These are phyloP conservation scores for Triticum timopheevii DNA, from an alignment of 176 grass and related monocot species.

Conservation along the genomic window DNA sequence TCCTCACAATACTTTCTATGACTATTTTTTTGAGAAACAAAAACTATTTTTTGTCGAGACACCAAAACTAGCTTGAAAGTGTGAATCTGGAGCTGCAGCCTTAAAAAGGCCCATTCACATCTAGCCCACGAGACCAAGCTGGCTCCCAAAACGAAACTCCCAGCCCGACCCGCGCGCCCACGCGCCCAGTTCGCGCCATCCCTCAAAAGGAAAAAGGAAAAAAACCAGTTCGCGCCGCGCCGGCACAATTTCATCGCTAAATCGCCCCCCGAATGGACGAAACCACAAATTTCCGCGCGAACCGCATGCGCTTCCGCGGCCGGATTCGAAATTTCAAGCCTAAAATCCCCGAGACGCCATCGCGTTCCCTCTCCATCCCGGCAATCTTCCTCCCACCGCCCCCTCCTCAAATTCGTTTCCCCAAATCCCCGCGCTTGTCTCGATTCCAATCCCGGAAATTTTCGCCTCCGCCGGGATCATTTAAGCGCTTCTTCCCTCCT, in stretches of 20 bases:
- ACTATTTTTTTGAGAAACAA: too few relatives aligned
- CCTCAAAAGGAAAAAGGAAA: background rate
- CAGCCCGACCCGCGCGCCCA: background rate
- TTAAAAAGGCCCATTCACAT: background rate
- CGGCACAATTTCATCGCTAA: background rate
- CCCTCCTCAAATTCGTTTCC: background rate
- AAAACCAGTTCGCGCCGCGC: background rate
- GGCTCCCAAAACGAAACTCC: background rate
- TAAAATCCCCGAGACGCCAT: background rate
- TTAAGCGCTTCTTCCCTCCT: slow-evolving; percentile 9
- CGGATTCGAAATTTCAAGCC: slow-evolving; percentile 32
- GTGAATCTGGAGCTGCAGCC: too few relatives aligned
- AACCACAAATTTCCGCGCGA: slow-evolving; percentile 22
- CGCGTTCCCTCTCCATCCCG: background rate
- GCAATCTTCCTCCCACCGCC: background rate
- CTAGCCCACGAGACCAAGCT: background rate
- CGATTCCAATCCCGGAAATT: background rate
- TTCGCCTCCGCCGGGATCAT: slow-evolving; percentile 8
- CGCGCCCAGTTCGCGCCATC: background rate
- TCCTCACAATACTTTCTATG: too few relatives aligned
- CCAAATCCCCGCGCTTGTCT: background rate
- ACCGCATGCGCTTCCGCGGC: background rate
- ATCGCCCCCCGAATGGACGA: background rate
- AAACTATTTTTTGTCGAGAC: too few relatives aligned
- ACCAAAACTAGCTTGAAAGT: too few relatives aligned